Percentiles rank a stretch among this genome's conserved stretches.
Evolutionary conservation across 2,329 filamentous ascomycete genomes (phyloP).

Genomic region (Hymenoscyphus linearis): DNA sequence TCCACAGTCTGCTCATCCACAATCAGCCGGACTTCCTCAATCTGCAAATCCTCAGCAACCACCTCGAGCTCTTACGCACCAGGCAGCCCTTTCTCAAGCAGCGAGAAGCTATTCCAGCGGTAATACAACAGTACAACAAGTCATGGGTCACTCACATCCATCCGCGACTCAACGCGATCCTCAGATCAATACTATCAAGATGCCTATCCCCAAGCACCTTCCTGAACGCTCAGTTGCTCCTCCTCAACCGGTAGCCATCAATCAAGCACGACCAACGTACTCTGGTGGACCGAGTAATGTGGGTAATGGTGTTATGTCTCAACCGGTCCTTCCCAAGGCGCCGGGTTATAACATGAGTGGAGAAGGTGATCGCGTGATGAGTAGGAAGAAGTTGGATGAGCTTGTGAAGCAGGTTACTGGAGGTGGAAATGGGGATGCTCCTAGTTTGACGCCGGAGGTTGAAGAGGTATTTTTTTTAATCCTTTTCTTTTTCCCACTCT

Average conservation of each 20-base stretch:
- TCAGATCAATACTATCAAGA: slow-evolving; percentile 28
- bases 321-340: slow-evolving; percentile 77
- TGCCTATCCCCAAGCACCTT: slow-evolving; percentile 59
- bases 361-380: slow-evolving; percentile 88
- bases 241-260: slow-evolving; percentile 71
- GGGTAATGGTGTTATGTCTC: slow-evolving; percentile 76
- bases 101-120: slow-evolving; percentile 32
- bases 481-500: background rate
- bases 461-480: slow-evolving; percentile 67
- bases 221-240: slow-evolving; percentile 60
- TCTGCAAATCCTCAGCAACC: slow-evolving; percentile 19
- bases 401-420: slow-evolving; percentile 91
- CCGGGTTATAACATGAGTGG: slow-evolving; percentile 84
- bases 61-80: slow-evolving; percentile 29
- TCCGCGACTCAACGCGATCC: slow-evolving; percentile 23
- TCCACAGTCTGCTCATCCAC: slow-evolving; percentile 20
- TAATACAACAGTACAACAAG: slow-evolving; percentile 19
- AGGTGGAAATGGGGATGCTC: slow-evolving; percentile 62
- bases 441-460: slow-evolving; percentile 79
- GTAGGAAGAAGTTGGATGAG: slow-evolving; percentile 96
- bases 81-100: slow-evolving; percentile 29
- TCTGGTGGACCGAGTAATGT: slow-evolving; percentile 70
- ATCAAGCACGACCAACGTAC: slow-evolving; percentile 71
- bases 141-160: slow-evolving; percentile 31
- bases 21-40: slow-evolving; percentile 14